A percentile compares a stretch with the other conserved stretches of the same genome.
Conservation (phyloP, 2,329 filamentous ascomycete genomes). For the Byssoonygena ceratinophila region DNA sequence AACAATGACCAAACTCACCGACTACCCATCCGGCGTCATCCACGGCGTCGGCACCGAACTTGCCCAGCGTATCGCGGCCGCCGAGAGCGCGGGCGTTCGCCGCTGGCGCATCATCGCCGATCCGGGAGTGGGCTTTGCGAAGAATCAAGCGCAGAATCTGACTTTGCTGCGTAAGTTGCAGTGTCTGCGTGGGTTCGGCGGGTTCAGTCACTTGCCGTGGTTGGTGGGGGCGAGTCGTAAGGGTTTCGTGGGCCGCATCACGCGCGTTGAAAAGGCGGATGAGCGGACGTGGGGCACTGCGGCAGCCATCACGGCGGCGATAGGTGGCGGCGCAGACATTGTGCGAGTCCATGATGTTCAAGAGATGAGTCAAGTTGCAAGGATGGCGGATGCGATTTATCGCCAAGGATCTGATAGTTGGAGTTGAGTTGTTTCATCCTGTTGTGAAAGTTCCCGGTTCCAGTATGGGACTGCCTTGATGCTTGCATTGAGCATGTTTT, state of each 20-base stretch:
- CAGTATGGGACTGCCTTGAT: background rate
- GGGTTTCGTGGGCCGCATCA: constrained; percentile 73
- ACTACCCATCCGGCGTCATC: constrained; percentile 61
- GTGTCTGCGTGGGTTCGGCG: constrained; percentile 44
- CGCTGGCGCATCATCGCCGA: constrained; percentile 94
- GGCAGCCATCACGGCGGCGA: constrained; percentile 71
- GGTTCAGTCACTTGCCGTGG: constrained; percentile 62
- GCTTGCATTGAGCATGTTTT: background rate
- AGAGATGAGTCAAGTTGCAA: constrained; percentile 75
- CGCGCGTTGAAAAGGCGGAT: constrained; percentile 58
- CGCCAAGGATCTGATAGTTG: constrained; percentile 17
- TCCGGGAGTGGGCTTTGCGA: constrained; percentile 89
- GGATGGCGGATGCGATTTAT: constrained; percentile 72
- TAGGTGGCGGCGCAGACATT: constrained; percentile 81
- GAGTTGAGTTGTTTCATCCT: background rate
- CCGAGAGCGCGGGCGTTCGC: constrained; percentile 70
- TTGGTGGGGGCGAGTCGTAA: constrained; percentile 82
- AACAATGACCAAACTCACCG: constrained; percentile 62
- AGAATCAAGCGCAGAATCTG: constrained; percentile 69
- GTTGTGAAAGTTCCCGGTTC: background rate
- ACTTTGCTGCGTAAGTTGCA: constrained; percentile 60
- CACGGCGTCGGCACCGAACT: constrained; percentile 58
- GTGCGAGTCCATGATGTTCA: constrained; percentile 82
- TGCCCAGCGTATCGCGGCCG: constrained; percentile 56
- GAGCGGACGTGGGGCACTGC: constrained; percentile 77